These are phyloP conservation scores for Cryptococcus sp. DNA, from an alignment of 1,284 basidiomycete species.

Conservation along the genomic window DNA sequence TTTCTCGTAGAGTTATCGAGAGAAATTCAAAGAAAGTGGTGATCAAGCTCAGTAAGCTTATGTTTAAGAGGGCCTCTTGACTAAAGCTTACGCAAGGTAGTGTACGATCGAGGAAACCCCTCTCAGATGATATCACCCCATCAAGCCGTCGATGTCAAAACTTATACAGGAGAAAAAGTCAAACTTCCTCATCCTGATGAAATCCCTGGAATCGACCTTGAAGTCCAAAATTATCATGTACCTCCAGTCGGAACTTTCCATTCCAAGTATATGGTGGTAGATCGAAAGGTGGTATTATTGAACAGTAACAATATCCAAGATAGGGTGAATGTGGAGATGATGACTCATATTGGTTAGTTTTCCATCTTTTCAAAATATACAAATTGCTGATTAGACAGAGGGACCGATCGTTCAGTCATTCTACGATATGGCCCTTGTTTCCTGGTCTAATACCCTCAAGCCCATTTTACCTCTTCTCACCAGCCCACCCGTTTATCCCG, in stretches of 20 bases:
- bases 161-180: constrained; percentile 37
- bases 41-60: constrained; percentile 29
- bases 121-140: constrained; percentile 21
- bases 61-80: background rate
- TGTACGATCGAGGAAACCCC: constrained; percentile 32
- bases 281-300: constrained; percentile 62
- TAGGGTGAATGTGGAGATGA: constrained; percentile 60
- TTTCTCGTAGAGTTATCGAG: constrained; percentile 25
- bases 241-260: constrained; percentile 55
- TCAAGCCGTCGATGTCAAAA: constrained; percentile 19
- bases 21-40: constrained; percentile 21
- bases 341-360: constrained; percentile 50
- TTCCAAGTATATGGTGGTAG: constrained; percentile 66
- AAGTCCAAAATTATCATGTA: constrained; percentile 50
- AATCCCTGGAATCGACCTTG: constrained; percentile 58
- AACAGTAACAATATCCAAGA: constrained; percentile 67
- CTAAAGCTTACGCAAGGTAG: constrained; percentile 1
- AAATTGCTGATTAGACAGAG: constrained; percentile 39
- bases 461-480: constrained; percentile 56
- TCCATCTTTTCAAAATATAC: background rate
- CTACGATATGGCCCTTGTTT: constrained; percentile 66
- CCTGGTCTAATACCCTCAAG: constrained; percentile 56
- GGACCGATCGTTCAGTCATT: constrained; percentile 65
- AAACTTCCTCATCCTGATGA: constrained; percentile 57
- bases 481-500: constrained; percentile 27